Evolutionary conservation across 2,329 filamentous ascomycete genomes (phyloP).

Genomic region (Diaporthe citriasiana): DNA sequence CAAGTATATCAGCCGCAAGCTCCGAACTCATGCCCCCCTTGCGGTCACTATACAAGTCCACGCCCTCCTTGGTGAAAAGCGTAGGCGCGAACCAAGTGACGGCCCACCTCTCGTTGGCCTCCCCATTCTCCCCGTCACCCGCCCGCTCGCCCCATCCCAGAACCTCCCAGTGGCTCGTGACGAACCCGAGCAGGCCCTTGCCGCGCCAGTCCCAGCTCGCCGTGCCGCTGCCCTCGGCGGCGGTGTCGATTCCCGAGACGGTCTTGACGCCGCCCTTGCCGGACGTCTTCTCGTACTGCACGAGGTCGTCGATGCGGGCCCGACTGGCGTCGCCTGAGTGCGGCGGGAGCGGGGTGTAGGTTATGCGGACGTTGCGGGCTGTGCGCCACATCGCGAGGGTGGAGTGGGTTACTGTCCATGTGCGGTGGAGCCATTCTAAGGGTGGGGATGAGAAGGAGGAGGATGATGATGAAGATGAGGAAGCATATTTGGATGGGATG

Average conservation of each 20-base stretch:
- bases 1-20: constrained; percentile 69
- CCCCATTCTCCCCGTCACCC: constrained; percentile 53
- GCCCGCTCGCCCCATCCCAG: constrained; percentile 79
- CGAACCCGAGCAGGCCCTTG: constrained; percentile 80
- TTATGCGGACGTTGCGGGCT: constrained; percentile 84
- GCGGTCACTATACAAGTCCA: constrained; percentile 82
- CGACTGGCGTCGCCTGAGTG: constrained; percentile 39
- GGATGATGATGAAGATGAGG: constrained; percentile 45
- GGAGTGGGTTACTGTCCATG: constrained; percentile 82
- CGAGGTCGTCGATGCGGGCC: constrained; percentile 78
- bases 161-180: constrained; percentile 84
- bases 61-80: constrained; percentile 83
- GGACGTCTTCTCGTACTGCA: constrained; percentile 74
- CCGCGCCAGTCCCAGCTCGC: constrained; percentile 82
- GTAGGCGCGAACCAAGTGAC: constrained; percentile 90
- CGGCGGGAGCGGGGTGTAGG: constrained; percentile 71
- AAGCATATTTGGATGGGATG: constrained; percentile 64
- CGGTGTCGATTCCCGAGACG: constrained; percentile 76
- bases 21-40: constrained; percentile 70
- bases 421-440: constrained; percentile 72
- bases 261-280: constrained; percentile 65
- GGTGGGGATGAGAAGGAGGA: constrained; percentile 60
- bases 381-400: constrained; percentile 85
- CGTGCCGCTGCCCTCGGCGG: constrained; percentile 49
- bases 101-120: constrained; percentile 72